Evolutionary conservation across 441 rosid species (phyloP), one percentile per base, ranked within the genome.

Genomic region (Rhodomyrtus psidioides): DNA sequence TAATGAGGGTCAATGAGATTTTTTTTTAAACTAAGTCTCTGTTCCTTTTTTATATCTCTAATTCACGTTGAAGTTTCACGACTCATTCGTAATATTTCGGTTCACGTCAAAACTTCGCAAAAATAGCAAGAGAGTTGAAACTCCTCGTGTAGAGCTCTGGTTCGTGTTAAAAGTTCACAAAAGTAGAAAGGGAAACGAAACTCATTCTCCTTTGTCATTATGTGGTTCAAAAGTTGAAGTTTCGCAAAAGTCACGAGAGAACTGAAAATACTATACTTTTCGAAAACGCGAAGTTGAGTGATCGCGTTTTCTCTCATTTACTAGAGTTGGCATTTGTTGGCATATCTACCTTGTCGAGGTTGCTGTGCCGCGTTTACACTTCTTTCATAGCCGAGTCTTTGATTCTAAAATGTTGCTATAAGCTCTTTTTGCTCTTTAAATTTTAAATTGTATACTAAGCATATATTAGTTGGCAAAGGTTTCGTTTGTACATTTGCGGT

Each of bases 131-230:
- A 62, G 75, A 62, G 21, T 30, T 9, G 44, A 30, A 21, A 62
- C 13, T 39, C 13, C 5, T 4, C 1, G 24, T 17, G 21, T 9
- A 30, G 9, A 2, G 9, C 4, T 30, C 3, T 17, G 3, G 19
- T 62, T 62, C 1, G 30, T 3, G 12, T 62, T 12, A 62, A 62
- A 62, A 62, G 14, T 62, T 42, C 14, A 30, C 3, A 1, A 62
- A 62, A 30, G 13, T 3, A 30, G 1, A 6, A 17, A 62, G 21
- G 30, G 13, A 30, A 24, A 17, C 2, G 0, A 62, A 62, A 62
- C 24, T 62, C 74, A 28, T 62, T 4, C 23, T 28, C 3, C 44
- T 62, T 0, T 1, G 1, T 28, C 8, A 6, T 60, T 60, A 0
- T 4, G 5, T 16, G 12, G 1, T 60, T 60, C 24, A n/a, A n/a